Conservation (phyloP, 2,329 filamentous ascomycete genomes). For the Colletotrichum brevisporum region DNA sequence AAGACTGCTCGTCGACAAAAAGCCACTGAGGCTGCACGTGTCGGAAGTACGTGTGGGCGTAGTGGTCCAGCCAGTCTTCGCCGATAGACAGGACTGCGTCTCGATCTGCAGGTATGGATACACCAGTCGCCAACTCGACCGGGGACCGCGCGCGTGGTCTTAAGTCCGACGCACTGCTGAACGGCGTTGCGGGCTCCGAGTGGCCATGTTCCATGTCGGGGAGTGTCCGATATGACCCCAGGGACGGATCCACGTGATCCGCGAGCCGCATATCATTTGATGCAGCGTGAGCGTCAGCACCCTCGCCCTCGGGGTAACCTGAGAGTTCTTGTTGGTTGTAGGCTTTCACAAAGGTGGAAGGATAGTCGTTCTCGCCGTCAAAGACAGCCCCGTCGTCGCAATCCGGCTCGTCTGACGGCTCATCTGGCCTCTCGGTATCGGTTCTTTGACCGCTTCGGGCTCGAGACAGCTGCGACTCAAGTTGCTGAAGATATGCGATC, state of each 20-base stretch:
- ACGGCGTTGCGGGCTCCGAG: neutral
- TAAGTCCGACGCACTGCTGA: neutral
- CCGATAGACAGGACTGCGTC: neutral
- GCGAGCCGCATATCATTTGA: neutral
- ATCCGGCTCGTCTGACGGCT: neutral
- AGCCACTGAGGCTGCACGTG: conserved; percentile 8
- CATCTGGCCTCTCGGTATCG: neutral
- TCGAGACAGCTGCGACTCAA: neutral
- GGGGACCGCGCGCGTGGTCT: neutral
- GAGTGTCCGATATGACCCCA: neutral
- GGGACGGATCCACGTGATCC: neutral
- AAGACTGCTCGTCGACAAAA: neutral
- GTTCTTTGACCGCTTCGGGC: neutral
- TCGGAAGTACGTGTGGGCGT: conserved; percentile 1
- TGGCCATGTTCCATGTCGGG: neutral
- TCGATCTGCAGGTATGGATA: neutral
- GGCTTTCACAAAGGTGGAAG: neutral
- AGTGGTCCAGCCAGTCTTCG: conserved; percentile 6
- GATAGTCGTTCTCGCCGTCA: neutral
- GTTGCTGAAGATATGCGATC: conserved; percentile 2
- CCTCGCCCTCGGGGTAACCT: neutral
- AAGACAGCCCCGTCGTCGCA: neutral
- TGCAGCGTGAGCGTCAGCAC: neutral
- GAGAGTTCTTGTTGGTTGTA: neutral
- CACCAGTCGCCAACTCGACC: neutral